Conservation (phyloP, 352 stramenopile genomes). For the Halophytophthora batemanensis region DNA sequence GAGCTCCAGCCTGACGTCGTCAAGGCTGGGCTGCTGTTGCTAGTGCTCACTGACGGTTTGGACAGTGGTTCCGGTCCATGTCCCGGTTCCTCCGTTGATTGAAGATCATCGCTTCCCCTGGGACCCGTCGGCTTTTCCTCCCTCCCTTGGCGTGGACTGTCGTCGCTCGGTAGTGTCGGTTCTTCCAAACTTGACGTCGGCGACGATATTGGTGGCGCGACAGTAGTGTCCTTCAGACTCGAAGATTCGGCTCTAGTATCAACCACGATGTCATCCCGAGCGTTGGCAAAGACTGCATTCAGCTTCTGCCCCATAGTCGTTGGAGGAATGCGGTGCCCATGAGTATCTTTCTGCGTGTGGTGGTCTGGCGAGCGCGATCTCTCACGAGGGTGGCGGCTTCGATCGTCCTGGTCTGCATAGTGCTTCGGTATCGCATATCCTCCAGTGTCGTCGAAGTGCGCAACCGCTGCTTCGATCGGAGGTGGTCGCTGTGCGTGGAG, state of each 20-base stretch:
- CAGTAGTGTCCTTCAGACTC: neutral
- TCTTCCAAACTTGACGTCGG: slow-evolving; percentile 1
- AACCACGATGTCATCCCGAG: neutral
- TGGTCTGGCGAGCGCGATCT: slow-evolving; percentile 13
- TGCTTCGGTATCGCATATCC: slow-evolving; percentile 22
- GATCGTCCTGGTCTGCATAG: neutral
- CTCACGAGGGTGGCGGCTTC: slow-evolving; percentile 8
- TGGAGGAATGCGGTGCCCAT: slow-evolving; percentile 10
- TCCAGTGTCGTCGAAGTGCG: slow-evolving; percentile 29
- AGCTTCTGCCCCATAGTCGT: slow-evolving; percentile 26
- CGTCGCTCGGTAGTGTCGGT: neutral
- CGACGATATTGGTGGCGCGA: neutral
- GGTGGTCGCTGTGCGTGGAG: slow-evolving; percentile 1
- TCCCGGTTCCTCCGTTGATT: neutral
- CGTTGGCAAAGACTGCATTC: slow-evolving; percentile 7
- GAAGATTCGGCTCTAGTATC: neutral
- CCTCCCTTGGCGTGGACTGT: slow-evolving; percentile 5
- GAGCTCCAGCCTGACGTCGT: slow-evolving; percentile 15
- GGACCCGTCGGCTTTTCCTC: neutral
- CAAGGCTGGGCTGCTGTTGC: slow-evolving; percentile 1
- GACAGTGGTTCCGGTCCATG: neutral
- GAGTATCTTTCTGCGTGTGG: slow-evolving; percentile 3
- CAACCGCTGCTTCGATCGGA: slow-evolving; percentile 10
- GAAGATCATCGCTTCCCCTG: neutral
- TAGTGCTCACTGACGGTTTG: neutral